phyloP scores from a whole-genome alignment of 768 basidiomycete species.

The Naganishia antarctica region DNA sequence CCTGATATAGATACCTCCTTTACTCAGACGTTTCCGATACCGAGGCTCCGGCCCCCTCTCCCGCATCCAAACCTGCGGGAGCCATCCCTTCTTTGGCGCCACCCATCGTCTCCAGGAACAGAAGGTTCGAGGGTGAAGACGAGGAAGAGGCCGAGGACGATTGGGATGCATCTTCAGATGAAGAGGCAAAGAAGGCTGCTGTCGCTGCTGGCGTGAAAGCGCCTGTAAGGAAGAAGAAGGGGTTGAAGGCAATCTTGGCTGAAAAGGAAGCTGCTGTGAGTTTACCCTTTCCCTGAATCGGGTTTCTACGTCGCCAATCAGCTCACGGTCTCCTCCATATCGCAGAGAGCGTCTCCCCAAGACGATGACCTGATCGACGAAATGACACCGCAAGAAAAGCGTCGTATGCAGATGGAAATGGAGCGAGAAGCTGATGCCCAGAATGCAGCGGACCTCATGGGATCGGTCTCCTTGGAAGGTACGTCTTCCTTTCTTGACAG shows the following conservation, averaged over 20 bases:
- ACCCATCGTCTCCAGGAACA: conserved; percentile 50
- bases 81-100: conserved; percentile 31
- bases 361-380: conserved; percentile 46
- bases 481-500: neutral
- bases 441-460: conserved; percentile 76
- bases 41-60: conserved; percentile 42
- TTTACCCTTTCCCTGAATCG: neutral
- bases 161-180: conserved; percentile 77
- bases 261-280: conserved; percentile 62
- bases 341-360: neutral
- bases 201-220: conserved; percentile 54
- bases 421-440: conserved; percentile 83
- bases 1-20: neutral
- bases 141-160: conserved; percentile 83
- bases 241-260: conserved; percentile 81
- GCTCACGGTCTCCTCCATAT: conserved; percentile 3
- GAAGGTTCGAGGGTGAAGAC: conserved; percentile 87
- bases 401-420: conserved; percentile 66
- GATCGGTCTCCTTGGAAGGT: conserved; percentile 53
- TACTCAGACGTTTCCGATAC: conserved; percentile 33
- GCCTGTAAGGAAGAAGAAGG: conserved; percentile 85
- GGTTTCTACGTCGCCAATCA: conserved; percentile 4
- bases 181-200: conserved; percentile 60
- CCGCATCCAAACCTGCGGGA: conserved; percentile 34
- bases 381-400: conserved; percentile 55